Evolutionary conservation across 176 grass and related monocot genomes (phyloP).

Genomic region (Eleusine coracana): DNA sequence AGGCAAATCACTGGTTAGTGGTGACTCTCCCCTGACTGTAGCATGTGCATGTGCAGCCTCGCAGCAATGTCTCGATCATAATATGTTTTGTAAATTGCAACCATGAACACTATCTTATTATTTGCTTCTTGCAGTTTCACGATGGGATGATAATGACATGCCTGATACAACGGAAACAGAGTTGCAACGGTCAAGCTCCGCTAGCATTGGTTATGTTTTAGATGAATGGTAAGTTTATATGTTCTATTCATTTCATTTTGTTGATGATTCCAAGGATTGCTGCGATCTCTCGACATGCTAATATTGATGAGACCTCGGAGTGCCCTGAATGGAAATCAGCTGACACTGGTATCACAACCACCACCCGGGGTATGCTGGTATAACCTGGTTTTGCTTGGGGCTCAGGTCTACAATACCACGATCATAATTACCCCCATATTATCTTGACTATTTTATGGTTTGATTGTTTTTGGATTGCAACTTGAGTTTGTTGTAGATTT

Average conservation of each 20-base stretch:
- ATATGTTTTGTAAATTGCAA: background rate
- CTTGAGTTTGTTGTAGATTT: background rate
- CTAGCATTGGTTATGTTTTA: slow-evolving; percentile 70
- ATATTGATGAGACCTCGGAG: background rate
- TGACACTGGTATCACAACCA: background rate
- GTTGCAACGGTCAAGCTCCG: slow-evolving; percentile 15
- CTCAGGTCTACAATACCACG: background rate
- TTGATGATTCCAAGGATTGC: background rate
- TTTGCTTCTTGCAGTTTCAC: slow-evolving; percentile 51
- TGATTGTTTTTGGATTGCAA: background rate
- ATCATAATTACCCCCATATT: background rate
- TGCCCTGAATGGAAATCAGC: background rate
- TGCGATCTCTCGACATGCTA: background rate
- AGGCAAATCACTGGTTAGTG: slow-evolving; percentile 54
- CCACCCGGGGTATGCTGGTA: background rate
- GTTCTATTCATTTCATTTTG: background rate
- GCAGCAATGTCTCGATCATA: background rate
- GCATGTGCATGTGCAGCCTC: background rate
- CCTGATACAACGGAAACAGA: slow-evolving; percentile 24
- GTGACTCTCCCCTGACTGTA: background rate
- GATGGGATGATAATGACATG: slow-evolving; percentile 50
- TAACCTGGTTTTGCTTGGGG: background rate
- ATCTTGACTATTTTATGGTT: no score
- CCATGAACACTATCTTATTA: background rate
- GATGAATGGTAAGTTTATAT: slow-evolving; percentile 62